A percentile compares a stretch with the other conserved stretches of the same genome.
phyloP scores from a whole-genome alignment of 257 asterid species.

The Nicotiana paniculata region DNA sequence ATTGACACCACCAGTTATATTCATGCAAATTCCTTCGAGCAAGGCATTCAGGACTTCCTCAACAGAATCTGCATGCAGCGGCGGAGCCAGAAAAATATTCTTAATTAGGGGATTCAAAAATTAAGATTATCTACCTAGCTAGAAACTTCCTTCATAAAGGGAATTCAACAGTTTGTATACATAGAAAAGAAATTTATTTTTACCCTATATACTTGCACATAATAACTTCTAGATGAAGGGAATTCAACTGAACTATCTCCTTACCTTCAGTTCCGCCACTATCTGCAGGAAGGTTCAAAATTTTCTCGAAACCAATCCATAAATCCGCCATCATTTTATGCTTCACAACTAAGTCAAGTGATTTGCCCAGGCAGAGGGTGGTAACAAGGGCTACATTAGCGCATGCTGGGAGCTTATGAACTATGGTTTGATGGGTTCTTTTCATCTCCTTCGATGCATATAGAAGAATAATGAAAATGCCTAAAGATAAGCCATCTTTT shows the following conservation, averaged over 20 bases:
- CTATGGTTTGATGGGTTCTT: conserved; percentile 4
- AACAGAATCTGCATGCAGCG: not conserved
- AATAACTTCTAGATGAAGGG: too few relatives aligned
- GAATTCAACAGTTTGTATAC: not conserved
- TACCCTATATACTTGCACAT: too few relatives aligned
- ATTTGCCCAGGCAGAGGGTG: conserved; percentile 22
- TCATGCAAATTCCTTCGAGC: conserved; percentile 14
- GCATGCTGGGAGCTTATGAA: conserved; percentile 23
- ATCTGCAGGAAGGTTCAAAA: not conserved
- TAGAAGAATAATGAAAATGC: conserved; percentile 23
- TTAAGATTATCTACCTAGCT: not conserved
- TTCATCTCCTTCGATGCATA: conserved; percentile 27
- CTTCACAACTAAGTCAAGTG: conserved; percentile 17
- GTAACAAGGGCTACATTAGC: conserved; percentile 24
- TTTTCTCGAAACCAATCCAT: conserved; percentile 25
- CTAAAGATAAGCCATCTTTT: conserved; percentile 40
- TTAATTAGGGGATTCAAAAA: not conserved
- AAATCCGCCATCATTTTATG: conserved; percentile 27
- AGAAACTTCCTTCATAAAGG: not conserved
- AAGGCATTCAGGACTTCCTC: not conserved
- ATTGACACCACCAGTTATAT: not conserved
- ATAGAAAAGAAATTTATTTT: not conserved
- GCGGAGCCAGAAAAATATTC: not conserved
- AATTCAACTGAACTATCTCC: not conserved
- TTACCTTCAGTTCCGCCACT: not conserved